phyloP scores from a whole-genome alignment of 345 rosid genomes.

The Boechera stricta region DNA sequence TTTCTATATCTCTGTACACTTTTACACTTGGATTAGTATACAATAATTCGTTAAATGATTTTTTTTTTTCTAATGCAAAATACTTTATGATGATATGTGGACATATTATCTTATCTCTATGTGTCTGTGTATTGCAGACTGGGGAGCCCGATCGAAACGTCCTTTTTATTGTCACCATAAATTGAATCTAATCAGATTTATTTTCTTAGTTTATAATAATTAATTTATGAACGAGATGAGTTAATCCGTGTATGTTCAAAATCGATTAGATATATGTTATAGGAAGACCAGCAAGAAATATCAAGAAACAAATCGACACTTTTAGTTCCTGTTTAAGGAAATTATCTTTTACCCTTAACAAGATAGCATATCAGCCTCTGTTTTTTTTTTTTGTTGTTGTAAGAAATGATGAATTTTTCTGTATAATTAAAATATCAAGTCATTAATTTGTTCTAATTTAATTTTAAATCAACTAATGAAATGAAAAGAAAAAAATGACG shows the following conservation, averaged over 20 bases:
- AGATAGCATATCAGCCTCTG: no score
- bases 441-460: not conserved
- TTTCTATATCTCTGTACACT: slow-evolving; percentile 19
- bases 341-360: not conserved
- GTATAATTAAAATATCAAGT: not conserved
- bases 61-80: not conserved
- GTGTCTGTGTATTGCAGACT: slow-evolving; percentile 25
- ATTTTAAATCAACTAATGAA: not conserved
- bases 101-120: slow-evolving; percentile 26
- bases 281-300: not conserved
- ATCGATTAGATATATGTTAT: not conserved
- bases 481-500: not conserved
- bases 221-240: no score
- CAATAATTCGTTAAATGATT: not conserved
- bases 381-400: no score
- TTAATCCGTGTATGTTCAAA: not conserved
- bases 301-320: not conserved
- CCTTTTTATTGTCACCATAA: not conserved
- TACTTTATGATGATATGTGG: not conserved
- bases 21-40: not conserved
- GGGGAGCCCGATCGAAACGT: slow-evolving; percentile 5
- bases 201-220: no score
- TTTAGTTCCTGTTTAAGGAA: not conserved
- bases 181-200: not conserved
- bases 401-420: not conserved